Evolutionary conservation across 257 asterid species (phyloP), one percentile per base, ranked within the genome.

Genomic region (Solanum lycopersicoides): DNA sequence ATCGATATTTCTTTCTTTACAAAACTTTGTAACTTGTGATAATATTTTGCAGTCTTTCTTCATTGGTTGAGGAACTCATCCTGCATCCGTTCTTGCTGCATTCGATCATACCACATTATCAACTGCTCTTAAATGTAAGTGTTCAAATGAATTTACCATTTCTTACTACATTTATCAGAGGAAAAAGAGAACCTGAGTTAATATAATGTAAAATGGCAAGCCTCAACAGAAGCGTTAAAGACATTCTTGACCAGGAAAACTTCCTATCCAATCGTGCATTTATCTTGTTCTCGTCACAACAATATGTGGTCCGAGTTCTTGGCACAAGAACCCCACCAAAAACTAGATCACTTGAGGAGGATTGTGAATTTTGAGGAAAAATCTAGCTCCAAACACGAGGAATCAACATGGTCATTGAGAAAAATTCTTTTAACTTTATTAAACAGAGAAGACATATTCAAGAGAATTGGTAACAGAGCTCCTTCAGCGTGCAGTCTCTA

Each of bases 21-120:
- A 32, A 32, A 32, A 3, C 30, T 12, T 15, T 21, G 44, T 25
- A 30, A 8, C 25, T 21, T 14, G 3, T 80, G 10, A 47, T 9
- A 28, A 4, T 13, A 34, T 9, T 34, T 1, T 63, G 86, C 92
- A 96, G 99, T 89, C 98, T 82, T 96, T 94, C 96, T 95, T 87
- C 91, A 60, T 96, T 73, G 98, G 92, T 12, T 98, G 99, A 21
- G 99, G 99, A 80, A 82, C 32, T 3, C 86, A 96, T 91, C 98
- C 98, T 1, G 39, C 91, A 15, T 95, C 98, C 0, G 83, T 96
- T 16, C 96, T 96, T 30, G 89, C 98, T 5, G 99, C 98, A n/a
- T 96, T 96, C 66, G 98, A 73, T 21, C 50, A 73, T 20, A 11
- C 50, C 50, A 73, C 82, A 10, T 37, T 73, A 73, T 73, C 82